Conservation (phyloP, 768 basidiomycete species). For the Coprinopsis strossmayeri region DNA sequence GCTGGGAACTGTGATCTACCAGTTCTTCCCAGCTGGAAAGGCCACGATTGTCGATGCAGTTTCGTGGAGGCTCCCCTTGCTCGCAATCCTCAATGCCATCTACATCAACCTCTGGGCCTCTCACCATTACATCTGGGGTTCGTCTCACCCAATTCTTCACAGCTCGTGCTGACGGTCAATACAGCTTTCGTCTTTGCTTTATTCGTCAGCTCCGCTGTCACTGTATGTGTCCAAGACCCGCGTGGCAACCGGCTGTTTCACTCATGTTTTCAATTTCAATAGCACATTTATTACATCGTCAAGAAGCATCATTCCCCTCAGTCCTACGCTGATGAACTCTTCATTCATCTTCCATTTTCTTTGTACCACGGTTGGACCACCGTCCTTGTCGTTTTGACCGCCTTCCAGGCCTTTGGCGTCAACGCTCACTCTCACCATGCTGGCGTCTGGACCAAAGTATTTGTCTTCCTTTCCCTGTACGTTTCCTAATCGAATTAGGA, state of each 20-base stretch:
- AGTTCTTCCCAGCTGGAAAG: slow-evolving; percentile 77
- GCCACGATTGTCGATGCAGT: slow-evolving; percentile 78
- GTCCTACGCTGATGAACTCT: slow-evolving; percentile 69
- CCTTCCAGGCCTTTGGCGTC: slow-evolving; percentile 85
- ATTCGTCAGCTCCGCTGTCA: slow-evolving; percentile 71
- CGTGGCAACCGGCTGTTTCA: not conserved
- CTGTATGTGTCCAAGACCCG: slow-evolving; percentile 23
- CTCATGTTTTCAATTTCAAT: slow-evolving; percentile 22
- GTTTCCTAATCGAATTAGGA: slow-evolving; percentile 21
- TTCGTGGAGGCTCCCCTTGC: slow-evolving; percentile 86
- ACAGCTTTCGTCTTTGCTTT: slow-evolving; percentile 83
- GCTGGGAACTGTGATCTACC: slow-evolving; percentile 87
- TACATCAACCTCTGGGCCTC: slow-evolving; percentile 86
- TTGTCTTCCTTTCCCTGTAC: slow-evolving; percentile 87
- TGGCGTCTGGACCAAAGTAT: slow-evolving; percentile 90
- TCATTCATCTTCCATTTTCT: slow-evolving; percentile 93
- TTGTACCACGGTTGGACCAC: slow-evolving; percentile 94
- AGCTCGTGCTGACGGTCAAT: slow-evolving; percentile 10
- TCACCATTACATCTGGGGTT: slow-evolving; percentile 63
- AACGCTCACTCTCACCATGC: slow-evolving; percentile 57
- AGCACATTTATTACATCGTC: slow-evolving; percentile 93
- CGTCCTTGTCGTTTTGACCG: slow-evolving; percentile 73
- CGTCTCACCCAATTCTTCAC: slow-evolving; percentile 8
- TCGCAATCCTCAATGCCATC: slow-evolving; percentile 81
- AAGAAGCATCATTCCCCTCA: slow-evolving; percentile 77